Percentiles rank a stretch among this genome's conserved stretches.
Evolutionary conservation across 2,329 filamentous ascomycete species (phyloP).

Genomic region (Daldinia sp.): DNA sequence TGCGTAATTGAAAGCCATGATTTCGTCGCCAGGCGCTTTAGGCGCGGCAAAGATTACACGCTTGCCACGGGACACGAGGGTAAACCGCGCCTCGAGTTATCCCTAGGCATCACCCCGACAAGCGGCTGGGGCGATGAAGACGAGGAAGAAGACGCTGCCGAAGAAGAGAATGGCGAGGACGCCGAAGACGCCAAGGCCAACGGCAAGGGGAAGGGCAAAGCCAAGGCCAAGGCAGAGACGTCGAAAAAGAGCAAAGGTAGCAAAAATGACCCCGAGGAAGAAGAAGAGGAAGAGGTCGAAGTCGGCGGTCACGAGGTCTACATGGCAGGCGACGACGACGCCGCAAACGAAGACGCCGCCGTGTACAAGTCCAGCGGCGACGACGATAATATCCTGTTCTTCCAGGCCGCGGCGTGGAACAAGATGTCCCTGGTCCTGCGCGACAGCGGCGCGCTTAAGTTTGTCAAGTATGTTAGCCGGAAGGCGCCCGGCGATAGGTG

Average conservation of each 20-base stretch:
- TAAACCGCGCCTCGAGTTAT: conserved; percentile 84
- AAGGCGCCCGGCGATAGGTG: conserved; percentile 87
- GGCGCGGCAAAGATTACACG: conserved; percentile 88
- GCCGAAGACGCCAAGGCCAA: conserved; percentile 48
- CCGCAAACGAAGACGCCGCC: conserved; percentile 76
- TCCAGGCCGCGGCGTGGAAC: conserved; percentile 79
- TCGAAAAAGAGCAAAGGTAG: conserved; percentile 42
- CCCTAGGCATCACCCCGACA: conserved; percentile 85
- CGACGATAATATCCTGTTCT: conserved; percentile 74
- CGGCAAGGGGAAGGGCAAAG: conserved; percentile 46
- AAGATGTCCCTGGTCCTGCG: conserved; percentile 88
- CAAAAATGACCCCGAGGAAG: conserved; percentile 42
- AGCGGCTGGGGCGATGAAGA: conserved; percentile 79
- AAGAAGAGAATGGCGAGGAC: conserved; percentile 42
- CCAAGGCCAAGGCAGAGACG: conserved; percentile 41
- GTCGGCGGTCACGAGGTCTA: conserved; percentile 87
- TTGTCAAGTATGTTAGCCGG: conserved; percentile 93
- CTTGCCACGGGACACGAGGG: conserved; percentile 85
- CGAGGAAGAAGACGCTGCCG: conserved; percentile 55
- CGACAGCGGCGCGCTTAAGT: conserved; percentile 85
- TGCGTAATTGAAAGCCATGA: conserved; percentile 77
- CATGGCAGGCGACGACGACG: conserved; percentile 86
- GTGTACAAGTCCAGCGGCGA: conserved; percentile 84
- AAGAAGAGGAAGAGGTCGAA: conserved; percentile 53
- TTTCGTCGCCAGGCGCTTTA: conserved; percentile 85